A percentile compares a stretch with the other conserved stretches of the same genome.
Conservation (phyloP, 108 stramenopile species). For the Skeletonema menzelii region DNA sequence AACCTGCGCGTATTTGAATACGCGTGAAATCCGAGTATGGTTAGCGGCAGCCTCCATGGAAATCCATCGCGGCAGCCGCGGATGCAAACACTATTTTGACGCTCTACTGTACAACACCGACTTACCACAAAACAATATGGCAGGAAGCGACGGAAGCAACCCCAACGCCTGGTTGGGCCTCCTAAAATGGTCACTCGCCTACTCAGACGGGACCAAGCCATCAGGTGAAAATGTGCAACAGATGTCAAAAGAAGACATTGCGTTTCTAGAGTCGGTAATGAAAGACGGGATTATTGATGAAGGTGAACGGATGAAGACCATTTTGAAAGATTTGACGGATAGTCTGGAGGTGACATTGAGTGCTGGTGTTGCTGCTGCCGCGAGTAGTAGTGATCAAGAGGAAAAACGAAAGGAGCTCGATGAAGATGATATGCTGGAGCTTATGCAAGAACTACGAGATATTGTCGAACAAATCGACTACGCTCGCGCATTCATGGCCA, state of each 20-base stretch:
- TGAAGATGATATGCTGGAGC: constrained; percentile 62
- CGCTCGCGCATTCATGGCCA: constrained; percentile 71
- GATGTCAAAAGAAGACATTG: constrained; percentile 76
- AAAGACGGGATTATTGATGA: constrained; percentile 85
- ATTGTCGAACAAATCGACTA: constrained; percentile 92
- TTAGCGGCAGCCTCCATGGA: too few species aligned
- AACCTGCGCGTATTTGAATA: too few species aligned
- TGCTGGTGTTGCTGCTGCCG: constrained; percentile 7
- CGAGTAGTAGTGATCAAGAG: constrained; percentile 27
- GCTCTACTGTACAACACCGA: too few species aligned
- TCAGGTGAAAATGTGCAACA: constrained; percentile 25
- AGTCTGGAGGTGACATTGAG: constrained; percentile 46
- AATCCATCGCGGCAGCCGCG: neutral
- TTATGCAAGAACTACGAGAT: constrained; percentile 82
- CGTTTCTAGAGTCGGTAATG: constrained; percentile 86
- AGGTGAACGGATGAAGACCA: constrained; percentile 75
- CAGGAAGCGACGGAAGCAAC: constrained; percentile 9
- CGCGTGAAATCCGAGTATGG: too few species aligned
- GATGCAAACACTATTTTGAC: too few species aligned
- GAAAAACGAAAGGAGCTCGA: constrained; percentile 24
- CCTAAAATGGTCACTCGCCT: constrained; percentile 80
- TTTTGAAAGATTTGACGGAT: constrained; percentile 62
- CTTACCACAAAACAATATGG: neutral
- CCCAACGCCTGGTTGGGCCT: constrained; percentile 79
- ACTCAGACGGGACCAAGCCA: constrained; percentile 73